Base-by-base conservation (phyloP, 1,284 basidiomycete genomes). In the Sanguinoderma infundibulare region DNA sequence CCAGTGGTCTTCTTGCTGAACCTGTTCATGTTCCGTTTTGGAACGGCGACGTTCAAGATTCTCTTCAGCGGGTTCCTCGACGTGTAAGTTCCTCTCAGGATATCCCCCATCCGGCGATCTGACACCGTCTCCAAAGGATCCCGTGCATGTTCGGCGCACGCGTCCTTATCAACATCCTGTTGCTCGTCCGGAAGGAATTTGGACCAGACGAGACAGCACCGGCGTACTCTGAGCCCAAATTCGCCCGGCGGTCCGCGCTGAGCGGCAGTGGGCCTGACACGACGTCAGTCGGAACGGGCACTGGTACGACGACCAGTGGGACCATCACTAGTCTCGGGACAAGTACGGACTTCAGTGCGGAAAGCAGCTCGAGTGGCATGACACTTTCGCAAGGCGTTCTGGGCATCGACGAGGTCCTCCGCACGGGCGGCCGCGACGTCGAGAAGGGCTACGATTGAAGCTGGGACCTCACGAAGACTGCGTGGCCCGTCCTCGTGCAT, bases 101-200 rank as follows among this genome's bases (percentile, higher is more conserved):
- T 5, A 17, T 49, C 17, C 2, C n/a, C 14, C 7, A 28, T 9
- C 17, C 9, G 28, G n/a, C n/a, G 4, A 30, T 26, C 30, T 32
- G 17, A 49, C n/a, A 14, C 24, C 40, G 40, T 24, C 20, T 12
- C 30, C 5, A 30, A 32, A 59, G 57, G 10, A 38, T 59, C 35
- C 57, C 57, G 6, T 59, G 57, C 35, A 59, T 59, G 57, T 54
- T 53, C 9, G 57, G 57, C 12, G 34, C 57, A 3, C 57, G 57
- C 1, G 57, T 59, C 6, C 44, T 59, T 6, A 59, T 59, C 52
- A 59, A 54, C 38, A 59, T 59, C 26, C 52, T 59, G 32, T 59
- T 52, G 15, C 52, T 59, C 17, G 52, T 59, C 17, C 44, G 46
- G 5, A 42, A 49, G 14, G 17, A 36, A 10, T 28, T 14, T 10